phyloP scores from a whole-genome alignment of 805 yeast species.

The Clavispora phyllophila region DNA sequence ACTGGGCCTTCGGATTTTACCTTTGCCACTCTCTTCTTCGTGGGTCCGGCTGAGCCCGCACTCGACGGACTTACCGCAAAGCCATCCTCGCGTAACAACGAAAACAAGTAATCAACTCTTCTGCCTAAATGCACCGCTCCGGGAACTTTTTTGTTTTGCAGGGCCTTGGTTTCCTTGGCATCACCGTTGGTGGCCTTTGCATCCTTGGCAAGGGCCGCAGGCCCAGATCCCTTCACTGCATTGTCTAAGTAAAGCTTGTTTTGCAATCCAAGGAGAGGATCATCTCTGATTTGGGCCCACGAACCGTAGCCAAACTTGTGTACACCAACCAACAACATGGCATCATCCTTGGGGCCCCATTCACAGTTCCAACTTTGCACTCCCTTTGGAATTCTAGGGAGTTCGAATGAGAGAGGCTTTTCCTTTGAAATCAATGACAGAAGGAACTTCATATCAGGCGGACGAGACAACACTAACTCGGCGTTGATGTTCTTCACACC shows the following conservation, averaged over 20 bases:
- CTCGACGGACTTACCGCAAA: conserved; percentile 6
- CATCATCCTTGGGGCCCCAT: conserved; percentile 82
- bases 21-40: conserved; percentile 16
- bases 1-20: conserved; percentile 15
- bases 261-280: conserved; percentile 81
- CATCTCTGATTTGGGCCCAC: conserved; percentile 92
- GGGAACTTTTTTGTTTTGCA: conserved; percentile 60
- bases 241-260: conserved; percentile 72
- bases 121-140: conserved; percentile 90
- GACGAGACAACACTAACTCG: conserved; percentile 76
- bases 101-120: conserved; percentile 80
- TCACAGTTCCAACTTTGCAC: conserved; percentile 89
- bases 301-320: conserved; percentile 93
- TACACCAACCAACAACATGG: conserved; percentile 81
- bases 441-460: conserved; percentile 72
- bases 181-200: conserved; percentile 12
- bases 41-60: conserved; percentile 4
- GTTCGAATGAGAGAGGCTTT: conserved; percentile 55
- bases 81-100: conserved; percentile 57
- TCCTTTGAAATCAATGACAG: conserved; percentile 48
- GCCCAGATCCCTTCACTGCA: conserved; percentile 7
- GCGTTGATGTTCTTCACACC: conserved; percentile 90
- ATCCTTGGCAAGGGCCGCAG: conserved; percentile 6
- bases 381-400: conserved; percentile 63
- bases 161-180: conserved; percentile 23